These are phyloP conservation scores for Acanthamoeba lugdunensis DNA, from an alignment of 208 protist genomes.

Conservation along the genomic window DNA sequence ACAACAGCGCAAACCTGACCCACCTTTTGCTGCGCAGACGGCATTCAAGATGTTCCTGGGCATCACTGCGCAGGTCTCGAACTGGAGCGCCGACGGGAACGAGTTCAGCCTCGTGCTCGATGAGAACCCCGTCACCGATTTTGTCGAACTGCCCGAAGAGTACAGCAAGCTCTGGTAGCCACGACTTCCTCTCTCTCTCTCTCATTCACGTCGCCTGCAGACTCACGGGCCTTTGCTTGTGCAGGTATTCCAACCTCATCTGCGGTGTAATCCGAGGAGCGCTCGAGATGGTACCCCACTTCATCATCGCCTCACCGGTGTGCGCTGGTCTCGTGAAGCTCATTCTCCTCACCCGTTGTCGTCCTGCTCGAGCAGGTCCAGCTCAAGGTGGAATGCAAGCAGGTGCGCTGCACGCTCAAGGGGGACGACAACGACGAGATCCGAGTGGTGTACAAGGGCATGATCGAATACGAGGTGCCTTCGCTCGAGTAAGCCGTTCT, in stretches of 20 bases:
- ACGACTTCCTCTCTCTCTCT: not conserved
- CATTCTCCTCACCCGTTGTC: not conserved
- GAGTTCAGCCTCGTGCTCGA: slow-evolving; percentile 93
- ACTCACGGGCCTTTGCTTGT: not conserved
- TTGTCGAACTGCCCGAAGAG: slow-evolving; percentile 96
- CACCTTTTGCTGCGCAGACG: slow-evolving; percentile 61
- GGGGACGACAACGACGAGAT: slow-evolving; percentile 71
- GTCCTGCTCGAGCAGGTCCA: slow-evolving; percentile 55
- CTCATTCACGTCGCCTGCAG: too few species aligned
- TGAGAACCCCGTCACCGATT: slow-evolving; percentile 96
- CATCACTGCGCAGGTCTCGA: slow-evolving; percentile 89
- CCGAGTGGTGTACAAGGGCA: slow-evolving; percentile 66
- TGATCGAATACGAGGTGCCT: slow-evolving; percentile 72
- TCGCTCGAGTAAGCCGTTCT: slow-evolving; percentile 4
- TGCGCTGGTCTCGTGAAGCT: not conserved
- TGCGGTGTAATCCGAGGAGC: slow-evolving; percentile 96
- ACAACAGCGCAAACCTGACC: not conserved
- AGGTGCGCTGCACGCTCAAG: slow-evolving; percentile 54
- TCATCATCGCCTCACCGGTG: not conserved
- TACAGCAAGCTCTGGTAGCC: slow-evolving; percentile 88
- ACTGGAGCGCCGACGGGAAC: slow-evolving; percentile 88
- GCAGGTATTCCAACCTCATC: slow-evolving; percentile 94
- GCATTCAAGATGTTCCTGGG: slow-evolving; percentile 96
- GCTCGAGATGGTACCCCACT: slow-evolving; percentile 91
- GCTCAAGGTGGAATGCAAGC: slow-evolving; percentile 70